phyloP scores from a whole-genome alignment of 345 rosid species.

The Toxicodendron radicans region DNA sequence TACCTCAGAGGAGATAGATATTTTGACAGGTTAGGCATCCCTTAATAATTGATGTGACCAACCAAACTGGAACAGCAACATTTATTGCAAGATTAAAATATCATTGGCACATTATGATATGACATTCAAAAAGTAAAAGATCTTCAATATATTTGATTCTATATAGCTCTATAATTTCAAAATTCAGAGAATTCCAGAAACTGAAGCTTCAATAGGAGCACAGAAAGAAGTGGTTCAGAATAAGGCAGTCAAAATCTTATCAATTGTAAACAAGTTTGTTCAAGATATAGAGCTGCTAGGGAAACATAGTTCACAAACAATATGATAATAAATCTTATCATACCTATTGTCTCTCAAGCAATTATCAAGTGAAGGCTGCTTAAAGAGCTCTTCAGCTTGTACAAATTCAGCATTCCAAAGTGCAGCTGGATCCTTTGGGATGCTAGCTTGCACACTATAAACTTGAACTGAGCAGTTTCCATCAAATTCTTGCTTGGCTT shows the following conservation, averaged over 20 bases:
- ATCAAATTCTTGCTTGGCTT: constrained; percentile 70
- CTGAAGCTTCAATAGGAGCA: constrained; percentile 2
- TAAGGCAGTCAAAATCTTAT: not conserved
- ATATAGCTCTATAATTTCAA: not conserved
- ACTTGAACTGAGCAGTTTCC: constrained; percentile 67
- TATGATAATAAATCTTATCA: not conserved
- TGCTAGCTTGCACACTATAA: constrained; percentile 80
- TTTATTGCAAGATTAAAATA: not conserved
- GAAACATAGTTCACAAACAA: not conserved
- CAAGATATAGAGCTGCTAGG: not conserved
- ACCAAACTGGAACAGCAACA: not conserved
- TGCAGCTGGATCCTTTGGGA: constrained; percentile 79
- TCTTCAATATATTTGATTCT: not conserved
- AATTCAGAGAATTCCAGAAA: not conserved
- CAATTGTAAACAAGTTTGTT: not conserved
- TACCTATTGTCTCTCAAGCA: constrained; percentile 94
- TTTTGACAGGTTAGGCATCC: no score
- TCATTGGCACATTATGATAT: not conserved
- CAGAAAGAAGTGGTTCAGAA: not conserved
- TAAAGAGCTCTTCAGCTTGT: constrained; percentile 85
- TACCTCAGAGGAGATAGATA: no score
- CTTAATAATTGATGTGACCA: not conserved
- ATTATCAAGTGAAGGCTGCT: constrained; percentile 60
- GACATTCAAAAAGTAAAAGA: no score
- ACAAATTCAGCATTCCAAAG: constrained; percentile 88